Base-by-base conservation (phyloP, 2,329 filamentous ascomycete genomes). In the Thielaviopsis ethacetica region DNA sequence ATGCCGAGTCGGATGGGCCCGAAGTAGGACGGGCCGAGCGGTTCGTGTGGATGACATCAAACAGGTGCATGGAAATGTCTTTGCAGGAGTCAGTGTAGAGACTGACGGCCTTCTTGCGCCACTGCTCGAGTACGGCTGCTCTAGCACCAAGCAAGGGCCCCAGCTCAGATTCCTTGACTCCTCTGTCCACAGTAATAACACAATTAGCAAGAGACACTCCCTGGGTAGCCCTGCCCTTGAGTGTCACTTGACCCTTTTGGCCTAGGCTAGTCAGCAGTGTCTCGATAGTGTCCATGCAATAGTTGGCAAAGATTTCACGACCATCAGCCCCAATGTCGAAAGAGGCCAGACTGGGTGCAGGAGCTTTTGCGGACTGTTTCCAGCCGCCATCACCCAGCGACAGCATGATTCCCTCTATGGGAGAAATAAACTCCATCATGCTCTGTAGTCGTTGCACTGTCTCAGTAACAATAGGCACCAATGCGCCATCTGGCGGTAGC, bases 381-480 rank as follows among this genome's bases (percentile, higher is more conserved):
- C 93, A 98, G 41, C 91, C 91, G 1, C 91, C 90, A 65, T 97
- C 91, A 19, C 93, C 93, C 10, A 98, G 73, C 0, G 91, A 95
- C 27, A 93, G 84, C 76, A 98, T 84, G 64, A 98, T 88, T 62
- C 88, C 91, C 2, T 88, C 88, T 21, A 98, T 79, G 1, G 93
- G 90, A 6, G 84, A 80, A 22, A 95, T 77, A 70, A 95, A 97
- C 58, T 85, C 82, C 1, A 91, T 87, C 81, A 98, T 87, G 15
- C 85, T 85, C 65, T 93, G 86, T 17, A 98, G 75, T 27, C 91
- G 84, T 62, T 83, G 84, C 83, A 97, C 91, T 3, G 86, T 88
- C 67, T 95, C 88, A 0, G 82, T 78, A 0, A 93, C 88, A 21
- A 95, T 73, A 1, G 89, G 82, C 2, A 93, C 76, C 0, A 90